Percentiles rank a stretch among this genome's conserved stretches.
phyloP scores from a whole-genome alignment of 2,329 filamentous ascomycete species.

The Botryotinia narcissicola region DNA sequence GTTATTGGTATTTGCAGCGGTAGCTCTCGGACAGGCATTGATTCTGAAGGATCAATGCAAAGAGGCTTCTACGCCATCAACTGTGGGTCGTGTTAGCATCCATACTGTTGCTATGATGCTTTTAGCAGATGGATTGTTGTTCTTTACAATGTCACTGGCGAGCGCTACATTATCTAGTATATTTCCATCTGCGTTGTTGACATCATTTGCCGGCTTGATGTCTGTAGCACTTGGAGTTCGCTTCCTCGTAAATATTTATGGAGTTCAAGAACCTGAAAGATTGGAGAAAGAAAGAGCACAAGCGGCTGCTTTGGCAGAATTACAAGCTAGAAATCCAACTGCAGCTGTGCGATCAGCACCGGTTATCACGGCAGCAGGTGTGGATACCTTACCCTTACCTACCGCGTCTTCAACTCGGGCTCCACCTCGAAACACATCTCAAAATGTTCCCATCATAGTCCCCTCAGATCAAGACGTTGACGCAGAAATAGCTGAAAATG shows the following conservation, averaged over 20 bases:
- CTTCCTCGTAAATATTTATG: constrained; percentile 59
- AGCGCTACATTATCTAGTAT: constrained; percentile 54
- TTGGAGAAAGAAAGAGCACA: constrained; percentile 40
- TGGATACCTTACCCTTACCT: constrained; percentile 25
- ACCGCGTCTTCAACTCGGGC: constrained; percentile 5
- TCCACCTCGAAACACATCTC: constrained; percentile 15
- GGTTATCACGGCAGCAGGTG: constrained; percentile 33
- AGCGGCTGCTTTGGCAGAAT: constrained; percentile 32
- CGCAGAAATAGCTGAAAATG: constrained; percentile 53
- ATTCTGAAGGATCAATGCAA: constrained; percentile 63
- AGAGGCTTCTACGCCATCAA: constrained; percentile 65
- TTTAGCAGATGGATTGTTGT: constrained; percentile 59
- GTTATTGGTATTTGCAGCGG: constrained; percentile 53
- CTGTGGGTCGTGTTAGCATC: constrained; percentile 64
- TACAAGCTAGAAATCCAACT: constrained; percentile 30
- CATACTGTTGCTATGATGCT: constrained; percentile 61
- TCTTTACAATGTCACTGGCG: constrained; percentile 54
- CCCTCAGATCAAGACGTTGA: constrained; percentile 64
- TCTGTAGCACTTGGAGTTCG: constrained; percentile 57
- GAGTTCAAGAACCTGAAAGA: constrained; percentile 58
- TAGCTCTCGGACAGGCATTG: constrained; percentile 61
- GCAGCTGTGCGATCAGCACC: constrained; percentile 22
- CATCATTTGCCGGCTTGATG: constrained; percentile 54
- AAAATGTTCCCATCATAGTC: constrained; percentile 51
- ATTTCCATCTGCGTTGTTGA: constrained; percentile 55